These are phyloP conservation scores for Parasitella parasitica DNA, from an alignment of 371 early-diverging fungal genomes.

Conservation along the genomic window DNA sequence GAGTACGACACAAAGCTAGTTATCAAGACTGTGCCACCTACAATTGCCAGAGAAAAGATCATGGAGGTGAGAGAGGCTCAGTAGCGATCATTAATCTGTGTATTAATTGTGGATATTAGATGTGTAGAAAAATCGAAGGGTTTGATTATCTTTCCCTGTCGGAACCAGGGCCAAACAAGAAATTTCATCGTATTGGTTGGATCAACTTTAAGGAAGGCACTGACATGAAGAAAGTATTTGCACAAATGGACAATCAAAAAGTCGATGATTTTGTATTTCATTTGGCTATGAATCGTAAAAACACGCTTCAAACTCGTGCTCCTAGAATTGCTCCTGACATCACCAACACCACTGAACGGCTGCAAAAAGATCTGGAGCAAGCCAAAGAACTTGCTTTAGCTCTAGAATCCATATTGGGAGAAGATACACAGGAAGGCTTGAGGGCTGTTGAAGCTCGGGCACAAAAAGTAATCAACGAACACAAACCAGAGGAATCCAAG, in stretches of 20 bases:
- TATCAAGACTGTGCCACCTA: slow-evolving; percentile 82
- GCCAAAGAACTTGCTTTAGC: slow-evolving; percentile 65
- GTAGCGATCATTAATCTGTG: not conserved
- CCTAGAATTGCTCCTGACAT: slow-evolving; percentile 66
- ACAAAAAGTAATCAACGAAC: slow-evolving; percentile 28
- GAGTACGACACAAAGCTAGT: slow-evolving; percentile 67
- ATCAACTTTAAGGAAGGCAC: slow-evolving; percentile 83
- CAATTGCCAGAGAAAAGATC: slow-evolving; percentile 69
- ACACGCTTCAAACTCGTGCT: slow-evolving; percentile 43
- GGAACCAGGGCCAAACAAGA: slow-evolving; percentile 83
- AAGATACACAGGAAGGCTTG: slow-evolving; percentile 27
- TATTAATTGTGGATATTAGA: slow-evolving; percentile 31
- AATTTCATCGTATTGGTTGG: slow-evolving; percentile 92
- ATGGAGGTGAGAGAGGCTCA: slow-evolving; percentile 57
- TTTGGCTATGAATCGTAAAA: slow-evolving; percentile 65
- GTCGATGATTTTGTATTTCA: slow-evolving; percentile 78
- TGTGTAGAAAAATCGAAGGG: slow-evolving; percentile 70
- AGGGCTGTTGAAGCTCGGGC: slow-evolving; percentile 34
- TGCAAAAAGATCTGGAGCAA: slow-evolving; percentile 69
- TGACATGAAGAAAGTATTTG: slow-evolving; percentile 72
- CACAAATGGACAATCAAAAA: slow-evolving; percentile 61
- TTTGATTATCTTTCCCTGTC: slow-evolving; percentile 84
- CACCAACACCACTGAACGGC: slow-evolving; percentile 58
- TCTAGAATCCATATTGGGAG: slow-evolving; percentile 39
- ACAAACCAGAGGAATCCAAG: not conserved